Percentiles rank a stretch among this genome's conserved stretches.
Evolutionary conservation across 2,329 filamentous ascomycete species (phyloP).

Genomic region (Aspergillus fischeri): DNA sequence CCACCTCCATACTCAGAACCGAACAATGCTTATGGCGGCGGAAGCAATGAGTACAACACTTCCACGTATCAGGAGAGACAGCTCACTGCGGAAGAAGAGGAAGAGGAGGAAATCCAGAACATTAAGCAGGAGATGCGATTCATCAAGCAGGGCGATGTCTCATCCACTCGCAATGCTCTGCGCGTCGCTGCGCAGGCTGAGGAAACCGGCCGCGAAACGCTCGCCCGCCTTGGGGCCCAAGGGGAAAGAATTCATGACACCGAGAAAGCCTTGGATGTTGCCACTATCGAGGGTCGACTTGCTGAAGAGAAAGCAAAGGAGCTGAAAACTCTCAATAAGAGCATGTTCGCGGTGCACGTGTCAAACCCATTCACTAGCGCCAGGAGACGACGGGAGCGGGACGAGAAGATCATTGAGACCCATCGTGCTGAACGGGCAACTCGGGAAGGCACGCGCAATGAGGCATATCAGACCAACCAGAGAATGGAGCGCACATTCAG

Average conservation of each 20-base stretch:
- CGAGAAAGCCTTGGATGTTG: conserved; percentile 76
- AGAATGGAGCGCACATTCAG: conserved; percentile 62
- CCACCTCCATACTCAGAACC: conserved; percentile 25
- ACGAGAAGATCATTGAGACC: conserved; percentile 66
- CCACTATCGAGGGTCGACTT: conserved; percentile 68
- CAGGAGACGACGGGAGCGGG: conserved; percentile 59
- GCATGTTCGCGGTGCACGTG: conserved; percentile 85
- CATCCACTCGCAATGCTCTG: conserved; percentile 66
- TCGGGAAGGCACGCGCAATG: conserved; percentile 53
- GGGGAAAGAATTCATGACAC: conserved; percentile 78
- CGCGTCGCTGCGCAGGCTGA: conserved; percentile 65
- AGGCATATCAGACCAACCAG: conserved; percentile 52
- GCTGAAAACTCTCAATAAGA: conserved; percentile 77
- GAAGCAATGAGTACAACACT: conserved; percentile 34
- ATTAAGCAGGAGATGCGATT: conserved; percentile 71
- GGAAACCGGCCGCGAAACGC: conserved; percentile 66
- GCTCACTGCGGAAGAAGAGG: conserved; percentile 75
- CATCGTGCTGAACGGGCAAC: conserved; percentile 54
- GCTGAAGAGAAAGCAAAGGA: conserved; percentile 78
- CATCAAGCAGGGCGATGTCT: conserved; percentile 72
- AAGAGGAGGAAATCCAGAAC: conserved; percentile 66
- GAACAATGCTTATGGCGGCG: conserved; percentile 27
- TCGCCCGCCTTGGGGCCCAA: conserved; percentile 71
- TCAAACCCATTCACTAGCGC: conserved; percentile 72
- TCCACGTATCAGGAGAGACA: conserved; percentile 63